Evolutionary conservation across 345 rosid species (phyloP), one percentile per base, ranked within the genome.

Genomic region (Aquilaria malaccensis): DNA sequence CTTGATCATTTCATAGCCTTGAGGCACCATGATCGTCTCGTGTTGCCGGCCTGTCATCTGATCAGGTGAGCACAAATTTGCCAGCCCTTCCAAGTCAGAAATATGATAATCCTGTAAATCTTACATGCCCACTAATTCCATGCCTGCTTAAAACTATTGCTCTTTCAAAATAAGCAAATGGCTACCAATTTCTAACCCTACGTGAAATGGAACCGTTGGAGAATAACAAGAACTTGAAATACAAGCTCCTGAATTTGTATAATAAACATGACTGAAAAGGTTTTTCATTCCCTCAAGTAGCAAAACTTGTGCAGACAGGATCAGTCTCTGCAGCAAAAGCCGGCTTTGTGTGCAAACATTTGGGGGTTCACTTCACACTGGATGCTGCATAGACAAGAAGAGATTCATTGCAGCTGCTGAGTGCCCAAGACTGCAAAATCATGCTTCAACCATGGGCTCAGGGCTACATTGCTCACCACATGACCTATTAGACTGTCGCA

Each of bases 361-460:
- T 30, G 31, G 48, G 33, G 22, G 30, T 55, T 43, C 10, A 55
- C 13, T 72, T 62, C 68, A 53, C 53, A 49, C 53, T 67, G 45
- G 30, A 54, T 9, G 61, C 63, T 45, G 73, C 57, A 32, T 1
- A 31, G 22, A 29, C 13, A 45, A 52, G 45, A 30, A 37, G 43
- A 37, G 43, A 37, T 4, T 37, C 7, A 5, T 4, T 0, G 43
- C 4, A 37, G 43, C 43, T 37, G 5, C 43, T 4, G 43, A 5
- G 43, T 37, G 7, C 43, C 5, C 7, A 37, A 37, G 43, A 37
- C 43, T 51, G 47, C 52, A 13, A 9, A 13, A 72, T 90, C 80
- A 94, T 51, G 95, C 67, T 77, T 93, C 96, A 14, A 90, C 79
- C 99, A 95, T 95, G 45, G 99, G 99, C 67, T 91, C 99, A 37